phyloP scores from a whole-genome alignment of 176 grass and related monocot genomes.

The Bothriochloa decipiens region DNA sequence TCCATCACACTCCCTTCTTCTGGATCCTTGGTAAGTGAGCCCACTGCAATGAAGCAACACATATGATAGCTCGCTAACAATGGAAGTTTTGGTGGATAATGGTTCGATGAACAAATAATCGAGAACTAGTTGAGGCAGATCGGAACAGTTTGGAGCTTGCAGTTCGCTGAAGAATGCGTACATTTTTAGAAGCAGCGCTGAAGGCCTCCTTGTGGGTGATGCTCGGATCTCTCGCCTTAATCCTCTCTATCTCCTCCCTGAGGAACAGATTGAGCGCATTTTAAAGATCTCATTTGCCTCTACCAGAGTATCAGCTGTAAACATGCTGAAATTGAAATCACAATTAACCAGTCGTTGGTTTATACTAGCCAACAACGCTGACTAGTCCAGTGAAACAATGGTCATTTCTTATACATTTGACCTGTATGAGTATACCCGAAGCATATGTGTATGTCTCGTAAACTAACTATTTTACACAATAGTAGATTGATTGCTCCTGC shows the following conservation, averaged over 20 bases:
- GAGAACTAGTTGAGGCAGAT: not conserved
- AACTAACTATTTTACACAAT: not conserved
- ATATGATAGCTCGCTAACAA: not conserved
- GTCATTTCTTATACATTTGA: not conserved
- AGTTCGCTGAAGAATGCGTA: slow-evolving; percentile 16
- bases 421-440: not conserved
- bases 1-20: slow-evolving; percentile 41
- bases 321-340: not conserved
- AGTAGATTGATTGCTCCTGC: not conserved
- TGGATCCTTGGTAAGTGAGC: slow-evolving; percentile 63
- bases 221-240: slow-evolving; percentile 52
- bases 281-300: not conserved
- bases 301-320: not conserved
- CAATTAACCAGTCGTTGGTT: not conserved
- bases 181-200: slow-evolving; percentile 73
- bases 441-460: not conserved
- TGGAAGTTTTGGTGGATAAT: not conserved
- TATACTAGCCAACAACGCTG: not conserved
- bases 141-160: not conserved
- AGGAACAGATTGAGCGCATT: not conserved
- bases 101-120: not conserved
- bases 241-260: slow-evolving; percentile 82
- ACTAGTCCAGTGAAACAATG: not conserved
- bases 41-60: slow-evolving; percentile 48
- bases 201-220: slow-evolving; percentile 74